Evolutionary conservation across 2,329 filamentous ascomycete species (phyloP).

Genomic region (Hypoxylon sp.): DNA sequence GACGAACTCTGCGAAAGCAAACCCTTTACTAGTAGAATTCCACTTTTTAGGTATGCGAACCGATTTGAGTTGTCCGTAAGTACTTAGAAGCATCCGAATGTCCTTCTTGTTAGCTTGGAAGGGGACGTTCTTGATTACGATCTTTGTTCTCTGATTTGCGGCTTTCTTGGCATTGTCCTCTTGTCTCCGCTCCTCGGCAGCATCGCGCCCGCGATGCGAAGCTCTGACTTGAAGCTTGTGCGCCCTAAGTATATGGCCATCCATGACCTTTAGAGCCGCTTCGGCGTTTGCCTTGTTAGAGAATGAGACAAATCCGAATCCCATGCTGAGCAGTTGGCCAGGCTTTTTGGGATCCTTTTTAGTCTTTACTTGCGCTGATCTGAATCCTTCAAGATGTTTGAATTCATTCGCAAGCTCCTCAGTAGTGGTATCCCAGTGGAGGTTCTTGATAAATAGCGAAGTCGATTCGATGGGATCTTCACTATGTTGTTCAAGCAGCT

Average conservation of each 20-base stretch:
- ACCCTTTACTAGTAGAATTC: slow-evolving; percentile 88
- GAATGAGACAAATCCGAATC: slow-evolving; percentile 96
- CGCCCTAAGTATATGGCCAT: slow-evolving; percentile 87
- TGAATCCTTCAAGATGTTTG: slow-evolving; percentile 85
- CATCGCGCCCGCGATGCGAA: slow-evolving; percentile 89
- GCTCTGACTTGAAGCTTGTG: slow-evolving; percentile 88
- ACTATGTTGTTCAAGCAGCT: slow-evolving; percentile 71
- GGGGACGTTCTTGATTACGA: slow-evolving; percentile 97
- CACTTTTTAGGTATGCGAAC: slow-evolving; percentile 97
- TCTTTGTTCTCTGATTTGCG: slow-evolving; percentile 84
- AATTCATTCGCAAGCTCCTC: slow-evolving; percentile 83
- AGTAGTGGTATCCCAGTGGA: slow-evolving; percentile 91
- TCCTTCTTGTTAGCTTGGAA: slow-evolving; percentile 97
- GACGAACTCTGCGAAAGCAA: slow-evolving; percentile 96
- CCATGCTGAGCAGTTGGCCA: slow-evolving; percentile 92
- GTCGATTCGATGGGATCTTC: slow-evolving; percentile 73
- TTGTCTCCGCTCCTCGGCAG: slow-evolving; percentile 86
- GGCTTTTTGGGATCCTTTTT: slow-evolving; percentile 93
- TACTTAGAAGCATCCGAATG: slow-evolving; percentile 84
- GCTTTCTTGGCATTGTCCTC: slow-evolving; percentile 88
- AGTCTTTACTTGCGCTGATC: slow-evolving; percentile 91
- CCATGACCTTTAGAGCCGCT: slow-evolving; percentile 86
- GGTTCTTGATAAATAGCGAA: slow-evolving; percentile 94
- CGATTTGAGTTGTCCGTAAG: slow-evolving; percentile 92
- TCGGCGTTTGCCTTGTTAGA: slow-evolving; percentile 82